Evolutionary conservation across 78 protist genomes (phyloP).

Genomic region (Abeoforma whisleri): DNA sequence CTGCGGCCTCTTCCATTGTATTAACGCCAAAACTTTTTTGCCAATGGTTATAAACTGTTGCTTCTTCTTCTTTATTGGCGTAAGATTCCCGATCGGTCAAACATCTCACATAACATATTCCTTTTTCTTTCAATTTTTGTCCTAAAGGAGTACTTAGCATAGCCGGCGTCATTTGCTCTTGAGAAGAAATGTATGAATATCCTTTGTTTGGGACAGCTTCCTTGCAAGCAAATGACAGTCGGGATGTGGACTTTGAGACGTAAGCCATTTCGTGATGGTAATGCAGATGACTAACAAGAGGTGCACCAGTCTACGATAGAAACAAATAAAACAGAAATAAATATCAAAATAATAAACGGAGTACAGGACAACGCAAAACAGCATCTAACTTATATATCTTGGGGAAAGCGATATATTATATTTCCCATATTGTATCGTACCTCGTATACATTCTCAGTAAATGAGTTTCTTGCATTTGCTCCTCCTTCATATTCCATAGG

Average conservation of each 20-base stretch:
- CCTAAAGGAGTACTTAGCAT: neutral
- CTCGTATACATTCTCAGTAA: neutral
- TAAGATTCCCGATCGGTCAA: neutral
- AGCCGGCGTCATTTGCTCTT: neutral
- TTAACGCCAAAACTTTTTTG: neutral
- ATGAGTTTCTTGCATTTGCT: neutral
- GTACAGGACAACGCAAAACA: no score
- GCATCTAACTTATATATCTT: no score
- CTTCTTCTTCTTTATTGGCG: neutral
- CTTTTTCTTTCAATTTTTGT: neutral
- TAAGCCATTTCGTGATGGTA: neutral
- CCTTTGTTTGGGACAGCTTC: neutral
- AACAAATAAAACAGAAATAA: no score
- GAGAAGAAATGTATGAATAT: neutral
- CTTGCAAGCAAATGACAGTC: neutral
- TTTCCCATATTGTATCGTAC: no score
- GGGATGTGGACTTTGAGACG: neutral
- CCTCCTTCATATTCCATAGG: neutral
- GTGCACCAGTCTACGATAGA: neutral
- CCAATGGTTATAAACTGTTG: neutral
- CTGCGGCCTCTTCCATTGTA: neutral
- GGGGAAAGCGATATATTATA: no score
- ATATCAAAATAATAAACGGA: no score
- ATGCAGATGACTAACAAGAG: neutral
- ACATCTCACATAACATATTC: neutral